phyloP scores from a whole-genome alignment of 768 basidiomycete genomes.

The Hirschioporus abietinus region DNA sequence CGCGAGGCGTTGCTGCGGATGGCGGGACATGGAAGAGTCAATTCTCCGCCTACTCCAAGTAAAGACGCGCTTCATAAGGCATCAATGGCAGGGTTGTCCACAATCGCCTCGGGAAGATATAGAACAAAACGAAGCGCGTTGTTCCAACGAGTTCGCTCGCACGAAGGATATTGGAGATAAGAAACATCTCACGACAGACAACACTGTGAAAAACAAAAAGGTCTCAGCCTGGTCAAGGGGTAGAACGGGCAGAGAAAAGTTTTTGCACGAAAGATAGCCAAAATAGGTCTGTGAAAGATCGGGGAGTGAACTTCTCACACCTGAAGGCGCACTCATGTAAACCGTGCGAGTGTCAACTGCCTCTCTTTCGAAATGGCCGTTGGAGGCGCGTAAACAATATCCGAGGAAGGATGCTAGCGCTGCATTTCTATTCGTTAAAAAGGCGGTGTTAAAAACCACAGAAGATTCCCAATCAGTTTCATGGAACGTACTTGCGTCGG shows the following conservation, averaged over 20 bases:
- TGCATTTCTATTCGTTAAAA: not conserved
- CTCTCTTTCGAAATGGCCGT: not conserved
- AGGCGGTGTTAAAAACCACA: not conserved
- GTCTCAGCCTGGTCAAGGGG: not conserved
- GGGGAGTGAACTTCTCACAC: not conserved
- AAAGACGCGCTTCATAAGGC: not conserved
- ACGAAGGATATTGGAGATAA: not conserved
- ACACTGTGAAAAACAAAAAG: not conserved
- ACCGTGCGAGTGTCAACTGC: not conserved
- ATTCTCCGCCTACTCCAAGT: not conserved
- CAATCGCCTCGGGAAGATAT: not conserved
- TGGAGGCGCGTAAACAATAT: not conserved
- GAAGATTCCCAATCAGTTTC: not conserved
- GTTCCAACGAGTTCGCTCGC: not conserved
- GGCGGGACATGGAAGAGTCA: not conserved
- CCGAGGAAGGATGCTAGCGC: not conserved
- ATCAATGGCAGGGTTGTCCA: not conserved
- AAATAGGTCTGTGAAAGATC: not conserved
- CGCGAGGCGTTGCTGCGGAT: conserved; percentile 1
- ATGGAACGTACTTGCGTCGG: not conserved
- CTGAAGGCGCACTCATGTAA: not conserved
- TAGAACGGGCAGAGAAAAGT: not conserved
- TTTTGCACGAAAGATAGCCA: not conserved
- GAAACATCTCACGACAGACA: not conserved
- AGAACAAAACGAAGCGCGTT: not conserved